Base-by-base conservation (phyloP, 345 rosid species). In the Pistacia integerrima region DNA sequence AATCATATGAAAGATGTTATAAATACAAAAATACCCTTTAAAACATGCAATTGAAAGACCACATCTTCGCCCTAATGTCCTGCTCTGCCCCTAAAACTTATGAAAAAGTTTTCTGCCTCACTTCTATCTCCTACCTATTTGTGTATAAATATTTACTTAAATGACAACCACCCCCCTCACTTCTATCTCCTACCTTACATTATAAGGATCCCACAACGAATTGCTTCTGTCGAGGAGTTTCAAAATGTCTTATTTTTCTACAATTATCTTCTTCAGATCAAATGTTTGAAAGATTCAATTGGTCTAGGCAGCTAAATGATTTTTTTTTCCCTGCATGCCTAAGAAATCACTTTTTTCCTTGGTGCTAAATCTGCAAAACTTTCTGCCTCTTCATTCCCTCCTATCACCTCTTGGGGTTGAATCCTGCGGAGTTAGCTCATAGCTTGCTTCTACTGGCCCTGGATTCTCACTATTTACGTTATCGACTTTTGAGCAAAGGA, bases 401-500 rank as follows among this genome's bases (percentile, higher is more conserved):
- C 70, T 72, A 70, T 74, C 78, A 77, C 64, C 84, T 79, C 89
- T 78, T 65, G 92, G 30, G 74, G 85, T 59, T 11, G 96, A 89
- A 85, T 92, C 84, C 77, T 85, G 94, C 76, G 89, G 83, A 7
- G 98, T 83, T 78, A 92, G 80, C 82, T 79, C 87, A 80, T 96
- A 89, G 74, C 67, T 84, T 63, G 51, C 83, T 46, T 77, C 90
- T 1, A 67, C 28, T 0, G 75, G 80, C 9, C 74, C 68, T 77
- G 78, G 85, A 74, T 78, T 72, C 48, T 74, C 92, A 14, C 66
- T 81, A 76, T 74, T 79, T 77, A 74, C 76, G 48, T 70, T 65
- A 9, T 68, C 38, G 51, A 83, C 94, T 87, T 92, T 96, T 74
- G 98, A 91, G 81, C 97, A 92, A 41, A 93, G 97, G 89, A 96